Conservation (phyloP, 768 basidiomycete species). For the Pleurotus salmoneostramineus region DNA sequence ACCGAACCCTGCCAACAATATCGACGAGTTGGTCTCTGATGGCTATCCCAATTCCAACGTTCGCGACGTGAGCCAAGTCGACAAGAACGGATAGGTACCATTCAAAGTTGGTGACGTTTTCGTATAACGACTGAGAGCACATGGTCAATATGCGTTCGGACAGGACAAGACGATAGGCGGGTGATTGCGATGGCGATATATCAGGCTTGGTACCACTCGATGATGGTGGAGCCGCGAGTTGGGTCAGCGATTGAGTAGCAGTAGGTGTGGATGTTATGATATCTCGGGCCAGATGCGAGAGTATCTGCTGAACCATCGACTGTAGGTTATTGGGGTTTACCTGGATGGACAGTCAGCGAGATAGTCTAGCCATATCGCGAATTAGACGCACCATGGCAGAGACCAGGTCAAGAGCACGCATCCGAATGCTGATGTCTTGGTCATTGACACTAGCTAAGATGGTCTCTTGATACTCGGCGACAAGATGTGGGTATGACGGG, state of each 20-base stretch:
- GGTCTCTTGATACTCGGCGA: conserved; percentile 88
- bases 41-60: conserved; percentile 70
- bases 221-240: conserved; percentile 32
- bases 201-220: conserved; percentile 24
- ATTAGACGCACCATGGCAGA: conserved; percentile 75
- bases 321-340: conserved; percentile 82
- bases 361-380: neutral
- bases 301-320: conserved; percentile 84
- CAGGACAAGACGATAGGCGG: conserved; percentile 83
- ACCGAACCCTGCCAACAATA: conserved; percentile 77
- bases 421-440: conserved; percentile 91
- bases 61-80: conserved; percentile 85
- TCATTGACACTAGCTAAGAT: conserved; percentile 90
- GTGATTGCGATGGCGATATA: conserved; percentile 61
- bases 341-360: conserved; percentile 34
- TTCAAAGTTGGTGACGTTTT: conserved; percentile 88
- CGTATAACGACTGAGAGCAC: conserved; percentile 79
- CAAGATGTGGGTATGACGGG: conserved; percentile 83
- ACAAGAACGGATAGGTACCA: conserved; percentile 97
- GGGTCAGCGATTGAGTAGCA: conserved; percentile 56
- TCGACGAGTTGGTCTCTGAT: conserved; percentile 87
- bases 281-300: conserved; percentile 79
- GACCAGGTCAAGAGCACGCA: conserved; percentile 92
- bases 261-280: conserved; percentile 47
- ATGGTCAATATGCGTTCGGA: conserved; percentile 83